Base-by-base conservation (phyloP, 805 yeast genomes). In the Starmera pachycereana region DNA sequence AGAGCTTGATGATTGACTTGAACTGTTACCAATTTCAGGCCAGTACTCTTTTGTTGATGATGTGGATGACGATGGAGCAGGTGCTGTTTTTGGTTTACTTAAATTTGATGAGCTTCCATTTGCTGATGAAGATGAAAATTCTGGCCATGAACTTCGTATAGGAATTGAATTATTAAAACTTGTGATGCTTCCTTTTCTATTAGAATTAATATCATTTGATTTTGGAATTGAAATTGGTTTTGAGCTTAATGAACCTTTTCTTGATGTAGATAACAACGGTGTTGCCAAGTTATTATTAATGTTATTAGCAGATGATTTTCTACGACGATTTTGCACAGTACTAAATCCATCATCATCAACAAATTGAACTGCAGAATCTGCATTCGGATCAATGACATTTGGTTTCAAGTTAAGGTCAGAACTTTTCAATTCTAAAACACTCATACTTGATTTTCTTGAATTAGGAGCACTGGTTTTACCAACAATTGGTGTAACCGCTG, bases 261-360 rank as follows among this genome's bases (percentile, higher is more conserved):
- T 6, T 19, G 33, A 36, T n/a, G 37, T 32, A 4, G 37, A 36
- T 13, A 32, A 29, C n/a, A 25, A 9, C 19, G 19, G 11, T 27
- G 29, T 16, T 6, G n/a, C 18, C 6, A 18, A 45, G 18, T 31
- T 14, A 3, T 13, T 32, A 29, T n/a, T 33, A 32, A 39, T 32
- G 27, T 22, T 22, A 5, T 22, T 41, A 12, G 50, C 42, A 2
- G 66, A 55, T 3, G 61, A 52, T 27, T 53, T 48, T 43, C 64
- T 54, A 18, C 59, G 50, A 38, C 61, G 56, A 22, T 48, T 61
- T 14, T 48, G 41, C 10, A 63, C 70, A 9, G 59, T 51, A 31
- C 56, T 56, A 43, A 68, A 65, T 11, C 50, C 60, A 18, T 56
- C 59, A 8, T 57, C 58, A 12, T 46, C 53, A 9, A 43, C 46